Evolutionary conservation across 306 rosid genomes (phyloP).

Genomic region (Medicago arabica): DNA sequence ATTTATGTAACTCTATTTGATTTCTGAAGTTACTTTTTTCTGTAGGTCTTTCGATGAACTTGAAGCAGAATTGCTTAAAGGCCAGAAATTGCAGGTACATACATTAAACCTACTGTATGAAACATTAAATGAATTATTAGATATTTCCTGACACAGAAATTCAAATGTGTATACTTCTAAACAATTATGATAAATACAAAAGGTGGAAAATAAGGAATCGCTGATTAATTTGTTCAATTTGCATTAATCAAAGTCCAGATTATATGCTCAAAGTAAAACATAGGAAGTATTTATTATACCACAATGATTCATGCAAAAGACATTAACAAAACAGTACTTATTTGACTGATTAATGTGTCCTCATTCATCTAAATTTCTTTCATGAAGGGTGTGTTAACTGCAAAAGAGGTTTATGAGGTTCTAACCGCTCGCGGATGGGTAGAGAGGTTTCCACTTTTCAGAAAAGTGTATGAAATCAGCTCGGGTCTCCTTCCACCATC

Average conservation of each 20-base stretch:
- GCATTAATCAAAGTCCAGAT: neutral
- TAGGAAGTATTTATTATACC: too few relatives aligned
- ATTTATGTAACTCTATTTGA: neutral
- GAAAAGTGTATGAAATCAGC: constrained; percentile 85
- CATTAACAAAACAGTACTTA: too few relatives aligned
- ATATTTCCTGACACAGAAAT: neutral
- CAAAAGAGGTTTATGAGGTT: constrained; percentile 87
- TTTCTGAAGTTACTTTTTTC: constrained; percentile 20
- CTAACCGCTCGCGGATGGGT: constrained; percentile 82
- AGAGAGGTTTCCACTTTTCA: constrained; percentile 79
- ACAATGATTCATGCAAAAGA: too few relatives aligned
- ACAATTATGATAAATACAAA: constrained; percentile 3
- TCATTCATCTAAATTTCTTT: constrained; percentile 31
- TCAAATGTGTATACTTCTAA: neutral
- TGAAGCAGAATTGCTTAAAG: constrained; percentile 84
- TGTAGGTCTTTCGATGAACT: constrained; percentile 85
- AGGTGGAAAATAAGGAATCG: neutral
- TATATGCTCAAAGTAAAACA: too few relatives aligned
- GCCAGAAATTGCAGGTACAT: constrained; percentile 92
- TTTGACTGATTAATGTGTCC: neutral
- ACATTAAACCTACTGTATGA: neutral
- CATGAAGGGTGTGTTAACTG: constrained; percentile 86
- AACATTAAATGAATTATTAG: neutral
- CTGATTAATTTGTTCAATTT: neutral
- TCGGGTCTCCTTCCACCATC: constrained; percentile 80